Base-by-base conservation (phyloP, 83 land plant genomes). In the Picea mariana region DNA sequence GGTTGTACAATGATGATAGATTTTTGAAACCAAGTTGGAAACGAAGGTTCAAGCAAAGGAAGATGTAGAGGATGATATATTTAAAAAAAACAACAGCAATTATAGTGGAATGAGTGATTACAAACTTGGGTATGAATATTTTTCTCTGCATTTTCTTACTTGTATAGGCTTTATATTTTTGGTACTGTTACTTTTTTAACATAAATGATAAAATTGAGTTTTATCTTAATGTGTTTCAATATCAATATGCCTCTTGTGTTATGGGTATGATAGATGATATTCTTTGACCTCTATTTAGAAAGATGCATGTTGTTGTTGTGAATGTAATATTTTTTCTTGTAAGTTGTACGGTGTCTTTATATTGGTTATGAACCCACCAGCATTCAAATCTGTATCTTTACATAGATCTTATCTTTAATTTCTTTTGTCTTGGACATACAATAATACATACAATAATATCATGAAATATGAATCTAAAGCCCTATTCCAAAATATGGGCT, bases 51-150 rank as follows among this genome's bases (percentile, higher is more conserved):
- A 52, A 12, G 60, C 80, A 62, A 77, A 81, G 9, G 88, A 81
- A 83, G 89, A 93, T 77, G 47, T 82, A 58, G 99, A 94, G 59
- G 93, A 96, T 86, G 99, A 96, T 86, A 87, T 84, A 80, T 86
- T 84, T 75, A 94, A 96, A 60, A 96, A 96, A 86, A 82, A 87
- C 75, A 94, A 99, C 87, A 97, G 94, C 82, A 91, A 82, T 77
- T 82, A 96, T 78, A 98, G 99, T 88, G 96, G 94, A 60, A 96
- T 98, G 99, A 98, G 97, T 90, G 99, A 91, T 62, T 96, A 96
- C 90, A 90, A 95, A 9, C 86, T 82, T 7, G 95, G 99, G 99
- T 98, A 93, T 85, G 82, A 26, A 13, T 67, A 42, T 47, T 23
- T 34, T n/a, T n/a, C n/a, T n/a, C n/a, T n/a, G n/a, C n/a, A n/a